Evolutionary conservation across 192 early-diverging fungal species (phyloP).

Genomic region (Spizellomyces sp.): DNA sequence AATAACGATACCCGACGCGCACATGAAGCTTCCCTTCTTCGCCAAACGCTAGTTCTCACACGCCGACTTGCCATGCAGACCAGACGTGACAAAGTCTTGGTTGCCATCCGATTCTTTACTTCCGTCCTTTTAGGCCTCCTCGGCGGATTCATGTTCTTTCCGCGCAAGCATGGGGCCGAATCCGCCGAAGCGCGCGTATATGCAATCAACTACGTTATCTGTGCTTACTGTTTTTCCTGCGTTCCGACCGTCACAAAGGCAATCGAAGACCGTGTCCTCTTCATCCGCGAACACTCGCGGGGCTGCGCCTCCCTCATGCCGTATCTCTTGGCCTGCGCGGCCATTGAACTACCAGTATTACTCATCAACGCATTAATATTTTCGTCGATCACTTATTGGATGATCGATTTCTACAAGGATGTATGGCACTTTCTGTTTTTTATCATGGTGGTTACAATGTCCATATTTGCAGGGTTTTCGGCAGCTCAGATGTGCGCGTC

Average conservation of each 20-base stretch:
- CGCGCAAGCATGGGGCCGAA: neutral
- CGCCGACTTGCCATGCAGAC: neutral
- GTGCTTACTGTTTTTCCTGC: neutral
- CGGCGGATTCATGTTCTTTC: slow-evolving; percentile 5
- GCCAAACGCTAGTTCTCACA: neutral
- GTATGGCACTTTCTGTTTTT: slow-evolving; percentile 2
- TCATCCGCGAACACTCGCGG: neutral
- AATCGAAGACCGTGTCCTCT: neutral
- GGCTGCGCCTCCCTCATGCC: neutral
- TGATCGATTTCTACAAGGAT: neutral
- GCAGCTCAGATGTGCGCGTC: neutral
- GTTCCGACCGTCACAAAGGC: neutral
- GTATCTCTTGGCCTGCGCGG: neutral
- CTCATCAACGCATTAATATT: neutral
- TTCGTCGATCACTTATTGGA: slow-evolving; percentile 5
- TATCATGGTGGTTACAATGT: neutral
- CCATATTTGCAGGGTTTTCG: neutral
- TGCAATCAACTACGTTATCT: neutral
- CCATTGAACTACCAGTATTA: neutral
- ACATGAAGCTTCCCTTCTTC: too few relatives aligned
- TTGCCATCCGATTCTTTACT: neutral
- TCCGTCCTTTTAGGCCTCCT: slow-evolving; percentile 9
- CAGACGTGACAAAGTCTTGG: slow-evolving; percentile 2
- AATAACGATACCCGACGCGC: neutral
- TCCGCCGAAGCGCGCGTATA: slow-evolving; percentile 1